Percentiles rank a stretch among this genome's conserved stretches.
Conservation (phyloP, 257 asterid species). For the Rehmannia glutinosa region DNA sequence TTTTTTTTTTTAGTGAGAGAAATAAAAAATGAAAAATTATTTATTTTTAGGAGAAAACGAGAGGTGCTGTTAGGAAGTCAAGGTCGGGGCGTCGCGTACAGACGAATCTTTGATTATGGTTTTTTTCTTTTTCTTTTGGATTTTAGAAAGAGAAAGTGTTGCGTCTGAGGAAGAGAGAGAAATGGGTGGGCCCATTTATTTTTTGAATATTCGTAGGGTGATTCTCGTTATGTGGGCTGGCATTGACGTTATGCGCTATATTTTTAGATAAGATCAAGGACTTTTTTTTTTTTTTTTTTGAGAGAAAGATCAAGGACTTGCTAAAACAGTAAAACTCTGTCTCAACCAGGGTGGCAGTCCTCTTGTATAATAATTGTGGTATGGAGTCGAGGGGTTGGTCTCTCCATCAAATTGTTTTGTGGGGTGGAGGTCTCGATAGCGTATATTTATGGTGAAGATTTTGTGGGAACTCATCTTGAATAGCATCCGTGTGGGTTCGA, state of each 20-base stretch:
- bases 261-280: conserved; percentile 36
- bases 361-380: too few relatives aligned
- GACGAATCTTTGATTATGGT: conserved; percentile 30
- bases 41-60: not conserved
- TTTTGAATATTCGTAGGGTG: conserved; percentile 34
- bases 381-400: too few relatives aligned
- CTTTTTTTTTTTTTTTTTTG: too few relatives aligned
- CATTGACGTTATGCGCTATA: conserved; percentile 23
- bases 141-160: not conserved
- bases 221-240: conserved; percentile 32
- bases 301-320: too few relatives aligned
- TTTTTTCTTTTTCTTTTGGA: not conserved
- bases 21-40: not conserved
- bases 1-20: not conserved
- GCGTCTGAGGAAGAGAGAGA: not conserved
- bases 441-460: too few relatives aligned
- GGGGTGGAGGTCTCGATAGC: too few relatives aligned
- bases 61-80: conserved; percentile 26
- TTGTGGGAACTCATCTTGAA: too few relatives aligned
- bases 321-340: too few relatives aligned
- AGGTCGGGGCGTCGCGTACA: conserved; percentile 59
- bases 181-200: not conserved
- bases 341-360: too few relatives aligned
- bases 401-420: too few relatives aligned
- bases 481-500: too few relatives aligned